Base-by-base conservation (phyloP, 257 asterid genomes). In the Penstemon barbatus region DNA sequence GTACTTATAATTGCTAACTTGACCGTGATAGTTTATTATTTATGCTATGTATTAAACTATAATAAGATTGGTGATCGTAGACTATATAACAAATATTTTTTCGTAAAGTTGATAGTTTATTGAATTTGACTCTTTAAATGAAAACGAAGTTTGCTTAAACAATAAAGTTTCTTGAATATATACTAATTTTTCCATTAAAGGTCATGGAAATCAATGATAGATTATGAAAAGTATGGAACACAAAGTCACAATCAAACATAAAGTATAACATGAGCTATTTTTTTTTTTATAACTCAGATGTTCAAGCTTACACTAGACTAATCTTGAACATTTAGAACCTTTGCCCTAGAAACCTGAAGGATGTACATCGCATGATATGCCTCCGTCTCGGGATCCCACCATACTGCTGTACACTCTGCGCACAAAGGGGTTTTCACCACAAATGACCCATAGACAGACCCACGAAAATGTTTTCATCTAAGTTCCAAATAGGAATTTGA, bases 61-160 rank as follows among this genome's bases (percentile, higher is more conserved):
- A 15, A 15, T 15, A 15, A 15, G 18, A 15, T 15, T 15, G 18
- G 18, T 15, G 18, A 15, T 15, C 18, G 18, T 15, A 15, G 18
- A 15, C 54, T 49, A 57, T 15, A 41, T 38, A 46, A 46, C 57
- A 72, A 11, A 59, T 57, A 7, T 4, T 6, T 46, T 46, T 59
- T 66, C 51, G 10, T 58, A 57, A 57, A 49, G 50, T 51, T 60
- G 69, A 66, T 52, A 25, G 48, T 53, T 76, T 71, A 46, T 12
- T 65, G 37, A 49, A 44, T 61, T 37, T 39, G 44, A 55, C 10
- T 48, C 33, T 61, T 61, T 63, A 10, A 56, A 67, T 48, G 44
- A 63, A 67, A 25, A 61, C n/a, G 15, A 55, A 72, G 72, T 68
- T 77, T 68, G 77, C 69, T 72, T 77, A 50, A 39, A 7, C 41